Evolutionary conservation across 441 rosid genomes (phyloP).

Genomic region (Arabidopsis hybrid): DNA sequence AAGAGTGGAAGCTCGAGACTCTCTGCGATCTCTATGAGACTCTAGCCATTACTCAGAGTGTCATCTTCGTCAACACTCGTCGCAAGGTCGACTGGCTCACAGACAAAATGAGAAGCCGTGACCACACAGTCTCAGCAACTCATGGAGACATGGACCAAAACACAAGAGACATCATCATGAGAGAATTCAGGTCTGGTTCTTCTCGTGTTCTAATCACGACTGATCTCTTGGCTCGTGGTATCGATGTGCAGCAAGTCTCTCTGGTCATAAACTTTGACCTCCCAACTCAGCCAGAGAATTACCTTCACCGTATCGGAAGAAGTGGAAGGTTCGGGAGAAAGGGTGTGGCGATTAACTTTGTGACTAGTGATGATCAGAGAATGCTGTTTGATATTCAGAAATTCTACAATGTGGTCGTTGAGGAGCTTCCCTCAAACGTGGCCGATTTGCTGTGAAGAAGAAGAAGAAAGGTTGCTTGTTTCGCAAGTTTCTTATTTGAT

Average conservation of each 20-base stretch:
- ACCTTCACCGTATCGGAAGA: constrained; percentile 52
- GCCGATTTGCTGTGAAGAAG: constrained; percentile 50
- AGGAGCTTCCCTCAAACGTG: constrained; percentile 51
- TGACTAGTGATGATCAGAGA: constrained; percentile 45
- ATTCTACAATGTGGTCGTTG: constrained; percentile 62
- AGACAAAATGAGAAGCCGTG: constrained; percentile 51
- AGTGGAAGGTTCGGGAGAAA: constrained; percentile 53
- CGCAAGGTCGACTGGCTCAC: constrained; percentile 52
- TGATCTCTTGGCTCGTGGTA: constrained; percentile 52
- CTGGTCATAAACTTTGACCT: constrained; percentile 47
- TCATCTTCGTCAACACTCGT: constrained; percentile 49
- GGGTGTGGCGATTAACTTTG: constrained; percentile 50
- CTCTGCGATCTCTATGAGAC: constrained; percentile 87
- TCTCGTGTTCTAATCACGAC: constrained; percentile 50
- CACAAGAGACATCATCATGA: constrained; percentile 51
- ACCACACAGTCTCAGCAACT: constrained; percentile 50
- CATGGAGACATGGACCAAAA: constrained; percentile 55
- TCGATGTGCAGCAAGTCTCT: constrained; percentile 51
- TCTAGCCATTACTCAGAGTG: constrained; percentile 50
- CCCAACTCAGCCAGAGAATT: constrained; percentile 52
- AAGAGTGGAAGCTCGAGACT: constrained; percentile 86
- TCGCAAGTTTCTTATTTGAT: constrained; percentile 32
- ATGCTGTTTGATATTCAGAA: constrained; percentile 66
- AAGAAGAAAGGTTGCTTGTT: constrained; percentile 33
- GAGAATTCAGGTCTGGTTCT: constrained; percentile 51